Conservation (phyloP, 202 grass and related monocot species). For the Eragrostis tef region DNA sequence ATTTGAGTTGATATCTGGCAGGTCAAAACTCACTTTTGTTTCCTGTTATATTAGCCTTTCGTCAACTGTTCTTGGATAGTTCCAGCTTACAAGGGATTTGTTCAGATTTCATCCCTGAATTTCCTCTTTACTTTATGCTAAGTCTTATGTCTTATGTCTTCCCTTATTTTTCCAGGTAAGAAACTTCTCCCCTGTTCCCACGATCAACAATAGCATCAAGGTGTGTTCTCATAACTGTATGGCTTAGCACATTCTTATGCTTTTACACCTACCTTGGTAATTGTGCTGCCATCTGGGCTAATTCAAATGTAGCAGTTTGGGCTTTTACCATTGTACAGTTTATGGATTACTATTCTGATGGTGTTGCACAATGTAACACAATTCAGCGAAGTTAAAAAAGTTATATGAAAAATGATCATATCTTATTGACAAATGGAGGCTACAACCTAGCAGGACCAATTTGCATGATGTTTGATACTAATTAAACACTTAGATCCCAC, state of each 20-base stretch:
- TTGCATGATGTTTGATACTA: conserved; percentile 14
- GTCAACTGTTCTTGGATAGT: not conserved
- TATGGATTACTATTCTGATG: not conserved
- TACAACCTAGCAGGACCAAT: conserved; percentile 11
- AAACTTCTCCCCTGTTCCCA: conserved; percentile 74
- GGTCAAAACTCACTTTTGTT: not conserved
- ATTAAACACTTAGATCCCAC: not conserved
- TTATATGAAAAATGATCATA: conserved; percentile 16
- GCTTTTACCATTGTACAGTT: not conserved
- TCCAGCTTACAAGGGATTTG: not conserved
- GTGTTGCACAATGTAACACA: not conserved
- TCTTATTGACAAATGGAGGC: not conserved
- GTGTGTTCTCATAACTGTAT: conserved; percentile 50
- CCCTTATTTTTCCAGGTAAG: conserved; percentile 65
- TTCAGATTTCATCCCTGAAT: not conserved
- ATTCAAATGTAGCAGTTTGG: not conserved
- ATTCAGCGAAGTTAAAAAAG: not conserved
- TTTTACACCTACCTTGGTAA: conserved; percentile 4
- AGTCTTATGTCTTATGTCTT: not conserved
- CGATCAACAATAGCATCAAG: conserved; percentile 98
- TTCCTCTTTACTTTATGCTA: not conserved
- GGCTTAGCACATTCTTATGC: conserved; percentile 26
- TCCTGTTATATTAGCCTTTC: not conserved
- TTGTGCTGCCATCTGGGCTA: not conserved
- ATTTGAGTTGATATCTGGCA: conserved; percentile 5